Evolutionary conservation across 2,329 filamentous ascomycete species (phyloP), one percentile per base, ranked within the genome.

Genomic region (Cucurbitaria berberidis): DNA sequence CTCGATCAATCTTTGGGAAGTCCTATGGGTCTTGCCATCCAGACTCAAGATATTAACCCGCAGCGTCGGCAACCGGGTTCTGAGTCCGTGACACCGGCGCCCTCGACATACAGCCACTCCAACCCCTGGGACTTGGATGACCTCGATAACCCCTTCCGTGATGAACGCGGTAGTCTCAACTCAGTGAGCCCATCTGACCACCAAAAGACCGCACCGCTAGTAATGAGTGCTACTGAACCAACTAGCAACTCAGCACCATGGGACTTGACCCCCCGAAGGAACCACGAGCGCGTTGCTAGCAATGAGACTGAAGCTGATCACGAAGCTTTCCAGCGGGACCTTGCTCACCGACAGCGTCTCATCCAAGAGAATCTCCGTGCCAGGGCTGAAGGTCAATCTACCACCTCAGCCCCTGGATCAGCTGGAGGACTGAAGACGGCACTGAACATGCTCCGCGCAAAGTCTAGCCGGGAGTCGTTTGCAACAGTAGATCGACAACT

Each of bases 321-420:
- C 4, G 86, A 90, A 46, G 89, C 90, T 24, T 92, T 93, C 67
- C 86, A 88, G 16, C 85, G 82, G 46, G 88, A 91, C 64, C 81
- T 93, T 34, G 89, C 88, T 2, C 84, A 87, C 59, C 85, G 89
- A 15, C 85, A 89, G 48, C 84, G 84, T 26, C 84, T 87, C 1
- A 88, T 93, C 7, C 86, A 90, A 45, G 89, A 93, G 72, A 88
- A 86, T 60, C 77, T 93, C 39, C 89, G 86, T 7, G 88, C 84
- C 0, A 88, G 87, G 58, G 86, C 85, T 0, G 68, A 90, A 41
- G 79, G 71, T 34, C 68, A 76, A 9, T 77, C 75, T 4, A 73
- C 72, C 7, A 76, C 72, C 46, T 74, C 74, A 24, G 68, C 68
- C 30, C 68, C 73, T 41, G 63, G 65, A 6, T 53, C 68, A 35